Evolutionary conservation across 345 rosid genomes (phyloP).

Genomic region (Hibiscus mutabilis): DNA sequence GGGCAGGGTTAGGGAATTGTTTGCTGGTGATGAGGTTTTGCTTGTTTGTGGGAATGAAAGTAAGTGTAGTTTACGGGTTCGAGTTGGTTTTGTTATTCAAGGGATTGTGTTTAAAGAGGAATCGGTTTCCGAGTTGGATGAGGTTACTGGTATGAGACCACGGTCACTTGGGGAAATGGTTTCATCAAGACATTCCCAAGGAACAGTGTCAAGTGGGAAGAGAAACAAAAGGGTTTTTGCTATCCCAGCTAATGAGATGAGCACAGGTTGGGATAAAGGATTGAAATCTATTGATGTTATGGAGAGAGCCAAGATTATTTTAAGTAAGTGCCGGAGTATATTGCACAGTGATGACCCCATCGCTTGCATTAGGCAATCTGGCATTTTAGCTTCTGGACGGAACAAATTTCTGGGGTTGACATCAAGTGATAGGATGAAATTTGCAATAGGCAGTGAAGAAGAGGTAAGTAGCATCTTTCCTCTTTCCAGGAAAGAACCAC

Average conservation of each 20-base stretch:
- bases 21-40: constrained; percentile 64
- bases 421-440: constrained; percentile 5
- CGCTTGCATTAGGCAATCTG: constrained; percentile 36
- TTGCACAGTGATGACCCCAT: constrained; percentile 55
- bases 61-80: constrained; percentile 29
- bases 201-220: constrained; percentile 50
- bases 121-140: constrained; percentile 18
- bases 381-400: constrained; percentile 23
- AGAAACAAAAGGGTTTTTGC: constrained; percentile 76
- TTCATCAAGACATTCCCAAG: constrained; percentile 35
- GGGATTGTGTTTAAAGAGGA: constrained; percentile 50
- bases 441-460: constrained; percentile 19
- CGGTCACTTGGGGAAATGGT: constrained; percentile 20
- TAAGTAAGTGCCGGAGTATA: constrained; percentile 48
- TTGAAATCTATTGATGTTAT: constrained; percentile 22
- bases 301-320: constrained; percentile 35
- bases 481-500: constrained; percentile 15
- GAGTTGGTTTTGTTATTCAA: constrained; percentile 59
- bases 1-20: constrained; percentile 39
- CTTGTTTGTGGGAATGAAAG: constrained; percentile 51
- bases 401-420: constrained; percentile 17
- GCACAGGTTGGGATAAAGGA: constrained; percentile 10
- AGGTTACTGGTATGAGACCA: constrained; percentile 16
- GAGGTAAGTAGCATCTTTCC: constrained; percentile 16
- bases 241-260: constrained; percentile 27